Base-by-base conservation (phyloP, 257 asterid species). In the Verbascum thapsus region DNA sequence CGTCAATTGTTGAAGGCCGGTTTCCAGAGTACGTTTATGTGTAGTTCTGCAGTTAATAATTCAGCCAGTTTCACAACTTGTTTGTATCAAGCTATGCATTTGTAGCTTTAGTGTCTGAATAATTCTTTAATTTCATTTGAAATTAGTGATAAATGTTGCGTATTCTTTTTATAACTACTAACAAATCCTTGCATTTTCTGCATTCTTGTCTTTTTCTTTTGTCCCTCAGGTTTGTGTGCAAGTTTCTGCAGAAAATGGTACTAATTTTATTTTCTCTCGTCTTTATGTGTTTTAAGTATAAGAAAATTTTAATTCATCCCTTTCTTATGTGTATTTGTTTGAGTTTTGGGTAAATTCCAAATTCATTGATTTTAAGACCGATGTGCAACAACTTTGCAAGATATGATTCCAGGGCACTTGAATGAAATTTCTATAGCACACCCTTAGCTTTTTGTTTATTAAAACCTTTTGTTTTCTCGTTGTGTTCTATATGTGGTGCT, bases 221-320 rank as follows among this genome's bases (percentile, higher is more conserved):
- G 53, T 5, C 32, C 32, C 32, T 71, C 86, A 91, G 98, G 84
- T 92, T 83, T 55, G 95, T 92, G 20, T 81, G 96, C 78, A 56
- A 73, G 53, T 92, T 92, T 73, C 89, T 92, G 72, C 89, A 74
- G 83, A 79, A 61, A 74, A 92, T 92, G 99, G 98, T 91, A 88
- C 55, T 19, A 10, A 26, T 64, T 55, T 26, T 54, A 12, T 20
- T 63, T 26, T 40, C 69, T 42, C 30, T 3, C 10, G 3, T 49
- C 41, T 0, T 3, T 64, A n/a, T 37, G n/a, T 30, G 23, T 26
- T 13, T 9, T 18, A 20, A 10, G 15, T 55, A 35, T 12, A 35
- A n/a, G 23, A 11, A 13, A 58, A 61, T 15, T 16, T 49, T 10
- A 0, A 13, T 45, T 17, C 1, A 5, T 51, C 16, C 26, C 5